Base-by-base conservation (phyloP, 139 green algal species). In the Eudorina sp. region DNA sequence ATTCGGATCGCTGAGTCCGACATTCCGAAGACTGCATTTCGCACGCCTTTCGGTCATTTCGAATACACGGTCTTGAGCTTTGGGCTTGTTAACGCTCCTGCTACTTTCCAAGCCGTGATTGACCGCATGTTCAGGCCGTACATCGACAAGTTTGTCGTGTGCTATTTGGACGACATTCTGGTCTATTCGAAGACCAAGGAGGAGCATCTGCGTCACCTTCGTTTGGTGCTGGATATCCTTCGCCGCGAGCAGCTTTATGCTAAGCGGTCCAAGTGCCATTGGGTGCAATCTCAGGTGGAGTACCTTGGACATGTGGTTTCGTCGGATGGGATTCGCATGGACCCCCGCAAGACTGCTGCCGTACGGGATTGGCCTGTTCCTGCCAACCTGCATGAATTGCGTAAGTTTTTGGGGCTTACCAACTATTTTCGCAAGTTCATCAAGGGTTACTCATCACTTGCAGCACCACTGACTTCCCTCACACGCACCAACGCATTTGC, bases 161-260 rank as follows among this genome's bases (percentile, higher is more conserved):
- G 94, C 41, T 95, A 94, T 36, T 69, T 96, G 6, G 92, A 95
- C 79, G 91, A 96, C 41, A 92, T 95, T 0, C 72, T 94, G 16
- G 90, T 94, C 1, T 94, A 88, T 48, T 90, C 55, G 21, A 60
- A 81, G 6, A 91, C 19, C 18, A 36, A 3, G 9, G 84, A 91
- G 19, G 88, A 94, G 45, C 93, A 96, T 84, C 0, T 76, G 53
- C 1, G 76, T 8, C 90, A 96, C 64, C 43, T 94, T 19, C 23
- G 68, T 25, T 53, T 55, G 6, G 90, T 95, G 4, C 46, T 95
- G 0, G 43, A 88, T 0, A 29, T 86, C 1, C 72, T 96, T 18
- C 46, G 83, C 16, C 53, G 91, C 2, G 45, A 95, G 40, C 43
- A 93, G 45, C 29, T 94, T 0, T 93, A 90, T 74, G 90, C 83